A percentile compares a stretch with the other conserved stretches of the same genome.
phyloP scores from a whole-genome alignment of 352 stramenopile genomes.

The Pilasporangium apinafurcum region DNA sequence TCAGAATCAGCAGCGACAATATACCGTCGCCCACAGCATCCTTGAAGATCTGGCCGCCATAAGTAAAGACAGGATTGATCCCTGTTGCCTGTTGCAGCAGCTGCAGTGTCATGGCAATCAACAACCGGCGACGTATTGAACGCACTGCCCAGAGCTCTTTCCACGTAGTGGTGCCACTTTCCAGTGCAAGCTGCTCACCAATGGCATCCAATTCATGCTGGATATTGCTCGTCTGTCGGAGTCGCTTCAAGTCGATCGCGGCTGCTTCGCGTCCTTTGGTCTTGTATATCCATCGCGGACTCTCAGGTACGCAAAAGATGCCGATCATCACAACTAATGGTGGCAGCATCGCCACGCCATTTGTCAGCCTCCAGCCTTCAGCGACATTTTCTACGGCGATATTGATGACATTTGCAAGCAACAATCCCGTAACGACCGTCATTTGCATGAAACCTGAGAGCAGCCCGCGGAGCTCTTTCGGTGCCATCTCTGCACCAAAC shows the following conservation, averaged over 20 bases:
- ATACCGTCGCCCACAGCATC: conserved; percentile 25
- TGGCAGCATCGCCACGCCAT: conserved; percentile 16
- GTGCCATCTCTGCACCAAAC: conserved; percentile 35
- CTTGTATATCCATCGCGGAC: conserved; percentile 41
- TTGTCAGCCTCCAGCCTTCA: conserved; percentile 28
- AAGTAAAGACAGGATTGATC: conserved; percentile 31
- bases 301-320: conserved; percentile 44
- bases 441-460: conserved; percentile 40
- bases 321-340: conserved; percentile 31
- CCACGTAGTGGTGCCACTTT: conserved; percentile 18
- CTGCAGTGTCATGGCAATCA: conserved; percentile 27
- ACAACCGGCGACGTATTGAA: conserved; percentile 12
- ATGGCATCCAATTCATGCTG: conserved; percentile 31
- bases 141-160: conserved; percentile 17
- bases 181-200: conserved; percentile 25
- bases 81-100: conserved; percentile 37
- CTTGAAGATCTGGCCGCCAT: conserved; percentile 32
- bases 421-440: conserved; percentile 26
- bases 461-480: conserved; percentile 27
- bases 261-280: conserved; percentile 25
- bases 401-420: conserved; percentile 37
- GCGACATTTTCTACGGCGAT: conserved; percentile 9
- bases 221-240: conserved; percentile 25
- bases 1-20: conserved; percentile 22
- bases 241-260: conserved; percentile 11